Evolutionary conservation across 2,329 filamentous ascomycete genomes (phyloP), one percentile per base, ranked within the genome.

Genomic region (Incumbomyces delicatus): DNA sequence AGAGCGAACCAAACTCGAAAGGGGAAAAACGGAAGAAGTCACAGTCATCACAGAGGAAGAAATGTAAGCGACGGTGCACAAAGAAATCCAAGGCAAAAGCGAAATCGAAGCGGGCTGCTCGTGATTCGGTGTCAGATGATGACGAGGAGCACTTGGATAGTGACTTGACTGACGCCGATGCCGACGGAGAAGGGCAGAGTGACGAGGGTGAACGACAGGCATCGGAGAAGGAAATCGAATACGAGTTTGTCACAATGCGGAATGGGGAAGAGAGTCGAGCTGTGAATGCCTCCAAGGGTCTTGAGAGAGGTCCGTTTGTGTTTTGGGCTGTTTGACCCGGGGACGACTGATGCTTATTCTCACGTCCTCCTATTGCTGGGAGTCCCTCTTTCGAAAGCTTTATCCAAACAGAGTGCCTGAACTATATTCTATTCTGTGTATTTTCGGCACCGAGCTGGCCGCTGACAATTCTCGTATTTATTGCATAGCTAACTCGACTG

Each of bases 251-350:
- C 10, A 45, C 42, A 2, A 45, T 37, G 42, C 33, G 27, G 10
- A 45, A 43, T 44, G 39, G 41, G 16, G 39, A 48, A 30, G 46
- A 48, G 32, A 41, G 42, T 43, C 43, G 36, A 13, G 43, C 44
- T 29, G 8, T 33, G 2, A 33, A 31, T 16, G 35, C 27, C 10
- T 37, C 16, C 31, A 47, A 35, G 30, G 37, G 49, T 27, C 29
- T 54, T 30, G 53, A 57, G 39, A 45, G 54, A 30, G 54, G 54
- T 4, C 54, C 54, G 6, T 57, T 53, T 32, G 41, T 55, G 12
- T 57, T 57, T 34, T 57, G 54, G 54, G 50, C 45, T 27, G 22
- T 27, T 27, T 27, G 22, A 27, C 5, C 22, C 8, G 5, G 4
- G 22, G 22, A 27, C 22, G 22, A 27, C 22, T 27, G 22, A 4